Evolutionary conservation across 73 alveolate genomes (phyloP), one percentile per base, ranked within the genome.

Genomic region (Uronychia setigera): DNA sequence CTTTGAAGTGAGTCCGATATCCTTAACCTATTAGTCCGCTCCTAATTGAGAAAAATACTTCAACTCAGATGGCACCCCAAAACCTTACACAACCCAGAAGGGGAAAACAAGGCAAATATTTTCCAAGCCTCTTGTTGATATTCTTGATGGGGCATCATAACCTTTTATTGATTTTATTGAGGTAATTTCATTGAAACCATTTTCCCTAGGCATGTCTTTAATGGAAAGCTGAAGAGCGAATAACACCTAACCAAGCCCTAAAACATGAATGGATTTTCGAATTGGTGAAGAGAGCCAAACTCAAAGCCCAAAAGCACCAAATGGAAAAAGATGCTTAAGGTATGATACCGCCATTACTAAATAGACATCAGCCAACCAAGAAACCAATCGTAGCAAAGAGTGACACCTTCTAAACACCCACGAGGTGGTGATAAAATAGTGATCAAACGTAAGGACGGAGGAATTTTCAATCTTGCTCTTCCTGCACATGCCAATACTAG

Each of bases 161-260:
- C 33, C 33, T 31, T 92, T 86, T 59, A 87, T 79, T 27, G 94
- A 91, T 84, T 94, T 94, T 80, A 88, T 94, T 46, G 78, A 88
- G 5, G 77, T 46, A 46, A 46, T n/a, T n/a, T n/a, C n/a, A n/a
- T n/a, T 5, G 67, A 46, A 19, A 46, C n/a, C 67, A 46, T 46
- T 46, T 19, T 11, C 67, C 19, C 67, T 19, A 46, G 67, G 34
- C 58, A 74, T 94, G 98, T 82, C 88, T 94, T 78, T 94, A 94
- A 84, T 94, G 98, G 98, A 93, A 94, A 67, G 96, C 96, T 27
- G 76, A 81, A 46, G 90, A 94, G 90, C 87, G 98, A 87, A 76
- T 94, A 28, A 91, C 94, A 33, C 96, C 96, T 34, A 95, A 91
- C 80, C 92, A 91, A 84, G 98, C 94, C 5, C 81, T 94, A 58